Base-by-base conservation (phyloP, 2,329 filamentous ascomycete genomes). In the Cladophialophora immunda region DNA sequence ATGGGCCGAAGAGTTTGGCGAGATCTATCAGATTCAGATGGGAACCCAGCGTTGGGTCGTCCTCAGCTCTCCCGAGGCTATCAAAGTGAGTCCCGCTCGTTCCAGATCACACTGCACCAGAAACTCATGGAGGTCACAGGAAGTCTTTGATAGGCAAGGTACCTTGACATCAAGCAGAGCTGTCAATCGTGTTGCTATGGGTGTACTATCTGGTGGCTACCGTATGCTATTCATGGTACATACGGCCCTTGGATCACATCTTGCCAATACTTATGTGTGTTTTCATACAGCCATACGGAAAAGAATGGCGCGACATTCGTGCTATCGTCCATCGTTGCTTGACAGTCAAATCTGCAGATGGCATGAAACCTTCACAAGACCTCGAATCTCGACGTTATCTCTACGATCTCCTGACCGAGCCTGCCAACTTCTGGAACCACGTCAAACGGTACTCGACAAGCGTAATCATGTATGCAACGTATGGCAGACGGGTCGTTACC, bases 1-100 rank as follows among this genome's bases (percentile, higher is more conserved):
- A 64, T 70, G 68, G 68, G 66, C 66, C 1, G 52, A 67, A n/a
- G 63, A 70, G 58, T 57, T 60, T 27, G 68, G 68, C 13, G 66
- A 68, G 13, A 68, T 68, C 45, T 70, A 70, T 52, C 62, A 61
- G 25, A 45, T 70, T 11, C 60, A 41, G 56, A 41, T 66, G 53
- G 68, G 68, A 55, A 68, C 54, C 22, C 60, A 70, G 57, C 58
- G 63, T 17, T 64, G 62, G 62, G 55, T 65, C 2, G 45, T 65
- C 15, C 30, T 65, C 15, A 55, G 56, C 32, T 65, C 56, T n/a
- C 62, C 62, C 6, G 56, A 60, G 54, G 62, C 56, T 30, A 36
- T 65, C 62, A 65, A 65, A 34, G 62, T 64, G 25, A 52, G 54
- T 30, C 19, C 7, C 17, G 15, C 5, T 50, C 25, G 2, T 27